These are phyloP conservation scores for Madurella fahalii DNA, from an alignment of 2,329 filamentous ascomycete species.

Conservation along the genomic window DNA sequence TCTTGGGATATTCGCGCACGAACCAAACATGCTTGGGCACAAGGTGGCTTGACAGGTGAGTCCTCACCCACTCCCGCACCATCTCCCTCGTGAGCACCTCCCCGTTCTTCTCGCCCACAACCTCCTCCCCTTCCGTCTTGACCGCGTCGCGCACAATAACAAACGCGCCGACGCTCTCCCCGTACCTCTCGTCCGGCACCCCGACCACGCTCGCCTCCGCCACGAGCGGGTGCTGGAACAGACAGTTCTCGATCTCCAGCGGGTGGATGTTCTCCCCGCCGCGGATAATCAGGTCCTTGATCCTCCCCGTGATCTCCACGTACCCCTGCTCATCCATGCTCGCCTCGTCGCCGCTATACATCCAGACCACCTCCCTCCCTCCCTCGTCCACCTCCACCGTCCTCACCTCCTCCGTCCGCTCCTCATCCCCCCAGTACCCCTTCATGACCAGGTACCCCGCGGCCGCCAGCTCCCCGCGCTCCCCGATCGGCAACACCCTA, in stretches of 20 bases:
- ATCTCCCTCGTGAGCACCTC: conserved; percentile 50
- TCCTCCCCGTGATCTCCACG: conserved; percentile 81
- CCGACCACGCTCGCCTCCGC: conserved; percentile 80
- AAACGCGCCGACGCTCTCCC: conserved; percentile 84
- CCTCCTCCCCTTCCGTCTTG: conserved; percentile 29
- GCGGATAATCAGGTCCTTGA: conserved; percentile 93
- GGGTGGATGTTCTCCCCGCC: conserved; percentile 97
- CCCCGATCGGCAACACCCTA: conserved; percentile 57
- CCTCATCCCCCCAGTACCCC: conserved; percentile 78
- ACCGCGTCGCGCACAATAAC: conserved; percentile 53
- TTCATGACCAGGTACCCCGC: conserved; percentile 87
- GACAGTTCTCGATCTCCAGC: conserved; percentile 83
- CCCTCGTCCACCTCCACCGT: conserved; percentile 34
- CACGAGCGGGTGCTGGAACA: conserved; percentile 68
- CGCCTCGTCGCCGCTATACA: conserved; percentile 91
- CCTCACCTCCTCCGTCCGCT: conserved; percentile 64
- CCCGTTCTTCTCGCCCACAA: conserved; percentile 19
- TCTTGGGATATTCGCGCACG: conserved; percentile 83
- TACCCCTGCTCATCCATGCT: conserved; percentile 79
- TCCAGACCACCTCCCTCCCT: conserved; percentile 64
- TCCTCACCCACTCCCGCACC: conserved; percentile 68
- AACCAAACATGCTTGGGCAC: conserved; percentile 91
- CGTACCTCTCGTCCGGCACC: conserved; percentile 74
- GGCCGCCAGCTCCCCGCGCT: conserved; percentile 76
- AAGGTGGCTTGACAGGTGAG: conserved; percentile 67